phyloP scores from a whole-genome alignment of 257 asterid species.

The Phtheirospermum japonicum region DNA sequence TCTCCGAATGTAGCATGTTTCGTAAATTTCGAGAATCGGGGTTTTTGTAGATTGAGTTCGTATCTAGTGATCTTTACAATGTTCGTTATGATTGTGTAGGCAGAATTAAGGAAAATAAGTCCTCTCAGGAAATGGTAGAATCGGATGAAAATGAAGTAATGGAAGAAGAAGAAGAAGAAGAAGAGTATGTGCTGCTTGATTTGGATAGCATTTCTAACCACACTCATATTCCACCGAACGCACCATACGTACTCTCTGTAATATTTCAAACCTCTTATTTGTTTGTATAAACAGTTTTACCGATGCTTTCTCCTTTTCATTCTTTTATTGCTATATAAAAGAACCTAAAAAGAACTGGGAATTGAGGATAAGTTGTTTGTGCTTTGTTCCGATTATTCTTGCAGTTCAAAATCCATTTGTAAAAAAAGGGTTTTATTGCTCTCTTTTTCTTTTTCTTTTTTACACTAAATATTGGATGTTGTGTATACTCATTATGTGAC shows the following conservation, averaged over 20 bases:
- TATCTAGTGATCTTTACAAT: not conserved
- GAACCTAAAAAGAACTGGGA: not conserved
- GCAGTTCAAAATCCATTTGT: not conserved
- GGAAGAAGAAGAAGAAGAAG: constrained; percentile 35
- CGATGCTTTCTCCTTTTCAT: not conserved
- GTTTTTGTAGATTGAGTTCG: too few species aligned
- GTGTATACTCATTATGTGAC: constrained; percentile 2
- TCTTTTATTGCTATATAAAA: not conserved
- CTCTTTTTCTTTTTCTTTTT: not conserved
- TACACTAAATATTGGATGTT: not conserved
- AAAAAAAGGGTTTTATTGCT: too few species aligned
- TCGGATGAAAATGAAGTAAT: constrained; percentile 35
- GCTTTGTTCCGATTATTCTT: not conserved
- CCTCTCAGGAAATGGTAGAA: constrained; percentile 16
- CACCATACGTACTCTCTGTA: constrained; percentile 80
- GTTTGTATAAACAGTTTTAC: not conserved
- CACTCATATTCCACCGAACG: constrained; percentile 53
- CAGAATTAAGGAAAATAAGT: not conserved
- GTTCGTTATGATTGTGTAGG: not conserved
- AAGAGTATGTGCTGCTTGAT: constrained; percentile 68
- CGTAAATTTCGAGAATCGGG: too few species aligned
- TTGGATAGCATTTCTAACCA: constrained; percentile 44
- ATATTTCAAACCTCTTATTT: constrained; percentile 12
- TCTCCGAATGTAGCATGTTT: too few species aligned
- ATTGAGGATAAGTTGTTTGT: not conserved